Evolutionary conservation across 1,284 basidiomycete species (phyloP), one percentile per base, ranked within the genome.

Genomic region (Microbotryum saponariae): DNA sequence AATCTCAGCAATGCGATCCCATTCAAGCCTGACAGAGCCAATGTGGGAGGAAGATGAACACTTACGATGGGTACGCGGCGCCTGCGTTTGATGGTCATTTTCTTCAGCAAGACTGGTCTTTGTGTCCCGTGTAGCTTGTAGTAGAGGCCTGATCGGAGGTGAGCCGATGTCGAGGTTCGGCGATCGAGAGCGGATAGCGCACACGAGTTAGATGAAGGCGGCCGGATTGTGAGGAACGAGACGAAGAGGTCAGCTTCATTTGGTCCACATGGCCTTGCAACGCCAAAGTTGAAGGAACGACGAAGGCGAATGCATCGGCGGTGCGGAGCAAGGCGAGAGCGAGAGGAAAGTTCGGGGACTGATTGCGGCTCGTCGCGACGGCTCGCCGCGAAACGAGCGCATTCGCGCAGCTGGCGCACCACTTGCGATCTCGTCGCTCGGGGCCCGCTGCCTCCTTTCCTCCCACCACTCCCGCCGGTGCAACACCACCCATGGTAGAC

Each of bases 61-160:
- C 46, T 54, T 10, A 59, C 33, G 18, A 48, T 51, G 2, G 92
- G 89, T 33, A 97, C 91, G 69, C 94, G 86, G 79, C 97, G 97
- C 66, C 94, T 82, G 45, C 94, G 85, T 79, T 98, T 98, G 81
- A 98, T 98, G 71, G 97, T 91, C 4, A 90, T 89, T 81, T 97
- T 97, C 78, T 96, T 97, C 91, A 98, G 93, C 61, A 91, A 91
- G 66, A 94, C 94, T 42, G 94, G 94, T 50, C 94, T 85, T 72
- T 97, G 92, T 1, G 90, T 91, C 61, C 92, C 91, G 79, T 98
- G 94, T 14, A 98, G 82, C 78, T 98, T 98, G 81, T 92, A 93
- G 78, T 97, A 98, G 6, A 98, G 83, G 63, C 92, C 91, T 94
- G 74, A 46, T 51, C 45, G 16, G 9, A 42, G 20, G 16, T 29